These are phyloP conservation scores for Mycena filopes DNA, from an alignment of 768 basidiomycete species.

Conservation along the genomic window DNA sequence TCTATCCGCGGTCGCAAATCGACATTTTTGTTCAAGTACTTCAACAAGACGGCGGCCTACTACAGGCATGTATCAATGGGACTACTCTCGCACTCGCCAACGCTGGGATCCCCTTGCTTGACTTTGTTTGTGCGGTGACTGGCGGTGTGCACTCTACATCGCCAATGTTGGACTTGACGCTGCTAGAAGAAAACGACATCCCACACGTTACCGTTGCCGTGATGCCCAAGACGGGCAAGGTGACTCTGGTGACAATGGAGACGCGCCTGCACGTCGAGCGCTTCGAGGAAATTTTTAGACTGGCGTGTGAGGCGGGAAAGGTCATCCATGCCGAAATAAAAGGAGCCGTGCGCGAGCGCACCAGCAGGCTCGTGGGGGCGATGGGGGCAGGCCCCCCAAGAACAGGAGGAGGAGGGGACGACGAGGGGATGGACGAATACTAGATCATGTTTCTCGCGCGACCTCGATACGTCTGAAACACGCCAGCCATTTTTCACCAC, in stretches of 20 bases:
- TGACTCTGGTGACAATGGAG: conserved; percentile 93
- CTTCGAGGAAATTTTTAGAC: conserved; percentile 87
- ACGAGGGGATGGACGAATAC: conserved; percentile 50
- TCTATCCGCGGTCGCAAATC: conserved; percentile 96
- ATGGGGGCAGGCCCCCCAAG: conserved; percentile 58
- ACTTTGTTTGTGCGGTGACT: conserved; percentile 92
- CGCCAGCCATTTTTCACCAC: conserved; percentile 91
- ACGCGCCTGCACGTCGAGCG: conserved; percentile 92
- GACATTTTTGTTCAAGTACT: conserved; percentile 94
- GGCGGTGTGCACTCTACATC: conserved; percentile 86
- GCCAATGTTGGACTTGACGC: conserved; percentile 88
- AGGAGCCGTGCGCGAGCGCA: conserved; percentile 70
- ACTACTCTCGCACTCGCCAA: conserved; percentile 91
- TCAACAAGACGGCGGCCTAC: conserved; percentile 92
- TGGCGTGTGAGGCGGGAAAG: conserved; percentile 81
- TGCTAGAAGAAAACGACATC: conserved; percentile 90
- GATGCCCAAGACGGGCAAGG: conserved; percentile 86
- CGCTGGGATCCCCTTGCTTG: conserved; percentile 90
- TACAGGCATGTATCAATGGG: conserved; percentile 93
- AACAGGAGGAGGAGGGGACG: conserved; percentile 44
- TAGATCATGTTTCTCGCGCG: conserved; percentile 42
- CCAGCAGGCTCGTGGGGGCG: conserved; percentile 68
- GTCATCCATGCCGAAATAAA: conserved; percentile 90
- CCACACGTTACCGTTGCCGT: conserved; percentile 91
- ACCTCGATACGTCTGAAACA: conserved; percentile 81